phyloP scores from a whole-genome alignment of 2,329 filamentous ascomycete genomes.

The Pseudocercospora fuligena region DNA sequence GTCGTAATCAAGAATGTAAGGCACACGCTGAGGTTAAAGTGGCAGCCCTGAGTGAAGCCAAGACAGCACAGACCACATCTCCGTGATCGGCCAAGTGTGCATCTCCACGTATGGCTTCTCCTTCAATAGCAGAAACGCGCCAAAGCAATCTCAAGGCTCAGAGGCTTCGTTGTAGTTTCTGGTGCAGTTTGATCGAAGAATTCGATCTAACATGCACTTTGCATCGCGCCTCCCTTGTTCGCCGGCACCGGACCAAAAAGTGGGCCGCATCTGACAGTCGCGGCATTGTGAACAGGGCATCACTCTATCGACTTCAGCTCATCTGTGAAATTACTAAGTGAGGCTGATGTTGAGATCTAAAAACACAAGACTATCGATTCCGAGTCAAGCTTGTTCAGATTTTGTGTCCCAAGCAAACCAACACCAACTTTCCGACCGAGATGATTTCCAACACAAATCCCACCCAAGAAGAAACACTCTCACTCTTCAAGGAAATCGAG shows the following conservation, averaged over 20 bases:
- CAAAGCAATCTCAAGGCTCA: too few relatives aligned
- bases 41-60: neutral
- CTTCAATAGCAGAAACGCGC: too few relatives aligned
- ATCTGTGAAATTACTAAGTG: neutral
- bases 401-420: too few relatives aligned
- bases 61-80: neutral
- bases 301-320: neutral
- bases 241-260: neutral
- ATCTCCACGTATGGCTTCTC: too few relatives aligned
- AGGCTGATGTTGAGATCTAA: neutral
- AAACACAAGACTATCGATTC: too few relatives aligned
- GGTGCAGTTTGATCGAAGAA: too few relatives aligned
- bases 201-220: neutral
- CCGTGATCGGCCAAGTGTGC: neutral
- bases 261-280: neutral
- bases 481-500: constrained; percentile 50
- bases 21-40: neutral
- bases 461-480: constrained; percentile 45
- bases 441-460: constrained; percentile 40
- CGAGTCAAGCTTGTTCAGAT: too few relatives aligned
- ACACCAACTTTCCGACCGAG: neutral
- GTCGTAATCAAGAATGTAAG: neutral
- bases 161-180: too few relatives aligned
- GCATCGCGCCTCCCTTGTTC: neutral
- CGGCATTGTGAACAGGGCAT: neutral